phyloP scores from a whole-genome alignment of 2,329 filamentous ascomycete genomes.

The Didymella exigua region DNA sequence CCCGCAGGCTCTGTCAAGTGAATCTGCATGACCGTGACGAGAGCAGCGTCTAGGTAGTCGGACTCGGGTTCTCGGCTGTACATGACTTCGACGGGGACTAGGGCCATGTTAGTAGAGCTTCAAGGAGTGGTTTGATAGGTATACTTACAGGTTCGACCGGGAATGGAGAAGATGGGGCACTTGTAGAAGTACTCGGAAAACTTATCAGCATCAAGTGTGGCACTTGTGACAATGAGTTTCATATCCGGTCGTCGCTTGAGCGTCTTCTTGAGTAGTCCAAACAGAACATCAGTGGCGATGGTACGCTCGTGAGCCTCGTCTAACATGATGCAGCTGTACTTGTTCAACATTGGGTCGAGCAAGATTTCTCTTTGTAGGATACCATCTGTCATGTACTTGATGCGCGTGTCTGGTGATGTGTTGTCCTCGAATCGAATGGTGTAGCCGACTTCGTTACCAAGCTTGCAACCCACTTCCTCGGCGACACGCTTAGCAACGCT shows the following conservation, averaged over 20 bases:
- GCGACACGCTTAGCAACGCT: conserved; percentile 98
- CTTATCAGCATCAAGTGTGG: conserved; percentile 95
- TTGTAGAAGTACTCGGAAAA: conserved; percentile 96
- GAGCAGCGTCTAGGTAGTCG: conserved; percentile 89
- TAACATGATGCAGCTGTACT: conserved; percentile 97
- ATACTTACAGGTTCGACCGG: conserved; percentile 74
- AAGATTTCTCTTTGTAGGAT: conserved; percentile 97
- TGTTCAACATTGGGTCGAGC: conserved; percentile 87
- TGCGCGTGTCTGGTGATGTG: conserved; percentile 83
- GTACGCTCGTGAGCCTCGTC: conserved; percentile 99
- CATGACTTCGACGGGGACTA: conserved; percentile 85
- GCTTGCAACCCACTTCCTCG: conserved; percentile 89
- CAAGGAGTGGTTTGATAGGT: no score
- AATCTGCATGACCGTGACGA: conserved; percentile 99
- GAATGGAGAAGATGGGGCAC: conserved; percentile 95
- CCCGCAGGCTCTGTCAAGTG: conserved; percentile 90
- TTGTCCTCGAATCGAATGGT: conserved; percentile 98
- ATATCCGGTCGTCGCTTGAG: conserved; percentile 81
- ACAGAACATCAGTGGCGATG: conserved; percentile 93
- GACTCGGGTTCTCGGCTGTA: conserved; percentile 95
- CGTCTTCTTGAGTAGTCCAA: conserved; percentile 94
- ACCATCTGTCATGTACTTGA: conserved; percentile 99
- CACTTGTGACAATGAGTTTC: conserved; percentile 99
- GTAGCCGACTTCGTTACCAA: conserved; percentile 96
- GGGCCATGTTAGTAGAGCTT: not conserved